Percentiles rank a stretch among this genome's conserved stretches.
Evolutionary conservation across 2,329 filamentous ascomycete species (phyloP).

Genomic region (Westerdykella ornata): DNA sequence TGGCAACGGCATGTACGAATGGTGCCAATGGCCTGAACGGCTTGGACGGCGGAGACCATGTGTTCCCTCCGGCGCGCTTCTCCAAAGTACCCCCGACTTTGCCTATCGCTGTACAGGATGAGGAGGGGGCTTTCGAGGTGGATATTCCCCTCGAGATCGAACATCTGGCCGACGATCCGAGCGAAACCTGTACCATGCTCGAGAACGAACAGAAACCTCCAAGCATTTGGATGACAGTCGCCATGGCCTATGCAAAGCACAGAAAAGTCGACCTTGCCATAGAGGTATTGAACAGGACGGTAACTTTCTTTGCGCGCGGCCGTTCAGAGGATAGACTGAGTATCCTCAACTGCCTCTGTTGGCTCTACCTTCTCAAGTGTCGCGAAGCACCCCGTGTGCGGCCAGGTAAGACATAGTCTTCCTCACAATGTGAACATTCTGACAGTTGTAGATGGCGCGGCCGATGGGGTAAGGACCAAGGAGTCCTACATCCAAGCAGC

Average conservation of each 20-base stretch:
- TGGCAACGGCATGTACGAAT: conserved; percentile 48
- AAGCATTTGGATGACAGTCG: conserved; percentile 96
- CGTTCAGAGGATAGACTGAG: conserved; percentile 77
- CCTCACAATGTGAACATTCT: not conserved
- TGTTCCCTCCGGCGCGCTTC: conserved; percentile 46
- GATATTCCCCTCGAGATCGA: conserved; percentile 83
- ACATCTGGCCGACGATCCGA: conserved; percentile 76
- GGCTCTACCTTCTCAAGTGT: conserved; percentile 86
- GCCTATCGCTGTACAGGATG: conserved; percentile 56
- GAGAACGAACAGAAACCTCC: conserved; percentile 90
- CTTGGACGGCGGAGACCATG: conserved; percentile 43
- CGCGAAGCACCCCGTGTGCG: conserved; percentile 66
- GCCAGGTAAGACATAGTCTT: conserved; percentile 41
- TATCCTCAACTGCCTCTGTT: conserved; percentile 77
- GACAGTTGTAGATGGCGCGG: conserved; percentile 31
- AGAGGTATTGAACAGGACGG: conserved; percentile 64
- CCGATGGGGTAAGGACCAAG: conserved; percentile 71
- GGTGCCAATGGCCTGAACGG: conserved; percentile 23
- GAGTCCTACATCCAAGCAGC: conserved; percentile 86
- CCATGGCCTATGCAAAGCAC: conserved; percentile 93
- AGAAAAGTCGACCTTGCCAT: conserved; percentile 80
- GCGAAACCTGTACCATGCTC: conserved; percentile 87
- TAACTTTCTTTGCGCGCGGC: conserved; percentile 61
- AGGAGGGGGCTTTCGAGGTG: conserved; percentile 64
- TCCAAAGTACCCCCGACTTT: conserved; percentile 57